Evolutionary conservation across 495 filamentous ascomycete species (phyloP), one percentile per base, ranked within the genome.

Genomic region (Xylaria acuta): DNA sequence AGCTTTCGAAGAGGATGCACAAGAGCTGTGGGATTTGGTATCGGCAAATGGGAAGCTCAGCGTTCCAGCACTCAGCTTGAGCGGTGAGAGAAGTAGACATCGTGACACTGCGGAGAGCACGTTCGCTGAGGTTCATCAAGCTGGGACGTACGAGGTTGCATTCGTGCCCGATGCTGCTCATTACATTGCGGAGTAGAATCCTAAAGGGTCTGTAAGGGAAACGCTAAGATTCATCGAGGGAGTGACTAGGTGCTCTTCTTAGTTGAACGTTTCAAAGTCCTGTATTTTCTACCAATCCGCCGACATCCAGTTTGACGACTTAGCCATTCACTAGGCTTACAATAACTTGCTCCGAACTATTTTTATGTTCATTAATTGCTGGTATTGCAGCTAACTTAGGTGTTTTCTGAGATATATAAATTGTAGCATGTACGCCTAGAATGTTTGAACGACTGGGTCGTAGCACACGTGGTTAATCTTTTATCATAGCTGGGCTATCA

Each of bases 181-280:
- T 74, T 83, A 75, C 59, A 74, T 83, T 27, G 82, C 82, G 9
- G 82, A 84, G 66, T 81, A 84, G 59, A 81, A 82, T 62, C 82
- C 82, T 9, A 70, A 78, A 73, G 75, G 45, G 1, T 85, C 84
- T 75, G 77, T 83, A 7, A 47, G 18, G 14, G 43, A 47, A 47
- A 47, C 43, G 18, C 18, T 47, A 20, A 20, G 18, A 47, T 47
- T 47, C 18, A 47, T 47, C 5, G 43, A 47, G 43, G 18, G 43
- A 47, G 43, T 47, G 18, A 20, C 18, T 18, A 14, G 43, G 18
- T 0, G 43, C 16, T 47, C 16, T 47, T 47, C 43, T 20, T 47
- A 7, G 36, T 38, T 3, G 18, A 47, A 6, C 18, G 18, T 0
- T 20, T 7, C 0, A 47, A n/a, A 4, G 18, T 5, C 43, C 43